Base-by-base conservation (phyloP, 306 rosid genomes). In the Castanopsis chinensis region DNA sequence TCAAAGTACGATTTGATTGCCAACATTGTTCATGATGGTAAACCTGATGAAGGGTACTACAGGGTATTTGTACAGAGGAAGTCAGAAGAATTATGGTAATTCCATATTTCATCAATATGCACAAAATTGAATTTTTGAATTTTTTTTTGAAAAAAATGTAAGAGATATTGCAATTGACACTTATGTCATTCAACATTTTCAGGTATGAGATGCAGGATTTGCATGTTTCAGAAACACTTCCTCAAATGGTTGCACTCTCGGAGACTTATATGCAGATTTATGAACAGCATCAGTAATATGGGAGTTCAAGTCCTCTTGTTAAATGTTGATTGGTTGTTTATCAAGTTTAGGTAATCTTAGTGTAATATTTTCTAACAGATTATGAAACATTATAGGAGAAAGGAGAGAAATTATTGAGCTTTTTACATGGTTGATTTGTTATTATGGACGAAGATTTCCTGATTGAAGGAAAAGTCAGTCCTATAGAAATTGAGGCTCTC, bases 201-300 rank as follows among this genome's bases (percentile, higher is more conserved):
- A 95, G 99, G 97, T 95, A 92, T 69, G 96, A 91, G 88, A 92
- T 92, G 99, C 97, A 95, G 92, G 96, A 95, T 83, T 84, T 95
- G 83, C 99, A 91, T 45, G 99, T 95, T 58, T 86, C 95, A 37
- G 99, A 92, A 85, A 92, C 97, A 69, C 95, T 91, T 74, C 97
- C 99, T 71, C 99, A 94, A 72, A 87, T 92, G 93, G 99, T 91
- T 78, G 99, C 99, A 4, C 96, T 94, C 37, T 94, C 99, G 18
- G 97, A 94, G 92, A 65, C 99, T 33, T 94, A 92, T 69, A 92
- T 92, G 95, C 97, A 94, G 87, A 92, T 94, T 85, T 94, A 94
- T 77, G 99, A 94, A 84, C 97, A 88, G 87, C 99, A 92, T 64
- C 92, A 91, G 84, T 89, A 75, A 73, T 14, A 37, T 33, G n/a